phyloP scores from a whole-genome alignment of 495 filamentous ascomycete genomes.

The Parmelia sp. region DNA sequence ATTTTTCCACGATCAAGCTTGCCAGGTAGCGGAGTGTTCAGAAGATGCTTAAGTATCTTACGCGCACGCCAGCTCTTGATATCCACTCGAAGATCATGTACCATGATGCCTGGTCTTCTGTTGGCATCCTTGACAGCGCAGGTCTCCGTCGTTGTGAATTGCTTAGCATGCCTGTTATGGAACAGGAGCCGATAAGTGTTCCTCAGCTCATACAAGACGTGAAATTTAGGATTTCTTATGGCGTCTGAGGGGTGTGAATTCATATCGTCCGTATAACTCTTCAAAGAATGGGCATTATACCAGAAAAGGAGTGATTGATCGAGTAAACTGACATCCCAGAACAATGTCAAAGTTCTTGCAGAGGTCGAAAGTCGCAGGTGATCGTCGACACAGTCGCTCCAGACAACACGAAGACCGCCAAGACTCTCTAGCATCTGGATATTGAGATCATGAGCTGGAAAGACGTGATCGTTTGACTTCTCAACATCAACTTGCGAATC shows the following conservation, averaged over 20 bases:
- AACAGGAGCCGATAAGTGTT: slow-evolving; percentile 9
- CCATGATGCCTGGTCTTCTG: background rate
- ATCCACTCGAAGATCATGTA: slow-evolving; percentile 4
- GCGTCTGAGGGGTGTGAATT: background rate
- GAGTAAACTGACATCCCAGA: slow-evolving; percentile 7
- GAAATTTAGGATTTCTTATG: background rate
- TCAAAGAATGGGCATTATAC: background rate
- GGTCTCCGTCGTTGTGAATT: background rate
- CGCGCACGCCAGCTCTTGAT: background rate
- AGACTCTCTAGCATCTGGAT: background rate
- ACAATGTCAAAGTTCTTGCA: slow-evolving; percentile 2
- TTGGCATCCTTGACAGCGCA: background rate
- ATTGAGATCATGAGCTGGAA: slow-evolving; percentile 4
- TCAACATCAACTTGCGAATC: background rate
- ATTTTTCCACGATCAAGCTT: background rate
- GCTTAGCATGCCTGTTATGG: slow-evolving; percentile 1
- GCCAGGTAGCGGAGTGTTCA: slow-evolving; percentile 4
- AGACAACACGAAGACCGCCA: slow-evolving; percentile 1
- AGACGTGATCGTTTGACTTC: background rate
- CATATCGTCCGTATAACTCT: background rate
- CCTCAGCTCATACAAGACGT: slow-evolving; percentile 4
- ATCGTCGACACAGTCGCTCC: slow-evolving; percentile 5
- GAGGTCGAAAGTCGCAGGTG: slow-evolving; percentile 1
- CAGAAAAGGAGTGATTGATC: slow-evolving; percentile 8
- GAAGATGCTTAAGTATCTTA: background rate